Percentiles rank a stretch among this genome's conserved stretches.
These are phyloP conservation scores for Penicillium herquei DNA, from an alignment of 495 filamentous ascomycete species.

Conservation along the genomic window DNA sequence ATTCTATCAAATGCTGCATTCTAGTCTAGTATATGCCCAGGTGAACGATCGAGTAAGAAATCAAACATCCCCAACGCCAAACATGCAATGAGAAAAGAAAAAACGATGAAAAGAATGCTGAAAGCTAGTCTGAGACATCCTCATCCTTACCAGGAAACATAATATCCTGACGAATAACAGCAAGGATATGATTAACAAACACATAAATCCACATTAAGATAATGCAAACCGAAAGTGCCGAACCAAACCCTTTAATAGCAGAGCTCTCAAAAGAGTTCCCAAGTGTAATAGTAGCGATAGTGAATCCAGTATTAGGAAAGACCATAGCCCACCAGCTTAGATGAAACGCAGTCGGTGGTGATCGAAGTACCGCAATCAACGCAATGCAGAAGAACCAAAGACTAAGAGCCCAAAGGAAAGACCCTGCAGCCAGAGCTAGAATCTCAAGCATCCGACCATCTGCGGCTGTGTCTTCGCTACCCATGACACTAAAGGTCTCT, in stretches of 20 bases:
- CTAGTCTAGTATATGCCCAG: too few species aligned
- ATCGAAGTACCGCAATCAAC: conserved; percentile 50
- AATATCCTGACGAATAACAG: conserved; percentile 54
- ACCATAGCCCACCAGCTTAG: conserved; percentile 53
- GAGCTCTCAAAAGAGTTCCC: conserved; percentile 40
- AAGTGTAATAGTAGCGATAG: conserved; percentile 45
- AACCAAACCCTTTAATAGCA: conserved; percentile 37
- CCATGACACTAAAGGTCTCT: conserved; percentile 30
- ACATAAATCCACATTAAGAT: conserved; percentile 60
- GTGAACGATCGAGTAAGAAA: background rate
- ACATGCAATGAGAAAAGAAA: conserved; percentile 7
- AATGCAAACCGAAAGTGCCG: conserved; percentile 49
- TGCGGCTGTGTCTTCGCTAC: conserved; percentile 24
- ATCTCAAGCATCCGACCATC: conserved; percentile 44
- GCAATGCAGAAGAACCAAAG: conserved; percentile 72
- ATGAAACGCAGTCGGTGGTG: conserved; percentile 49
- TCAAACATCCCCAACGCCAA: background rate
- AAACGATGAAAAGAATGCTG: background rate
- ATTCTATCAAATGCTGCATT: too few species aligned
- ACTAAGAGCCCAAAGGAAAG: conserved; percentile 68
- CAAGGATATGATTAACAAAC: conserved; percentile 49
- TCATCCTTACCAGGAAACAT: conserved; percentile 64
- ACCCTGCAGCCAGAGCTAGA: conserved; percentile 48
- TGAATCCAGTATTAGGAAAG: conserved; percentile 50
- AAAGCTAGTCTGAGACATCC: conserved; percentile 42